Percentiles rank a stretch among this genome's conserved stretches.
These are phyloP conservation scores for Pichia heedii DNA, from an alignment of 805 yeast genomes.

Conservation along the genomic window DNA sequence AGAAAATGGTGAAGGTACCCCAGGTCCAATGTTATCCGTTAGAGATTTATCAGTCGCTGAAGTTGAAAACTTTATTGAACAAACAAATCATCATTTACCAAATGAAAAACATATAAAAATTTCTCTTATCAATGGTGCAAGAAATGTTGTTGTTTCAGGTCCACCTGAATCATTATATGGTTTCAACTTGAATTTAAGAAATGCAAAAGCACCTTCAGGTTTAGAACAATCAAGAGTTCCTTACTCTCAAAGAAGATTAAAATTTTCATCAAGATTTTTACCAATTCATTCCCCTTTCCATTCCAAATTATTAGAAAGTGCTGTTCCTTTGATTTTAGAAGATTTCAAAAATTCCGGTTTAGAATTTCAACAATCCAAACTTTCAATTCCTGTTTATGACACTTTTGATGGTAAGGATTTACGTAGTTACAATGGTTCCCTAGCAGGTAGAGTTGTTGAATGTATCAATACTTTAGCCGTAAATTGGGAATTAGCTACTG, in stretches of 20 bases:
- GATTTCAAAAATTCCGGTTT: constrained; percentile 58
- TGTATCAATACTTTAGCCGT: constrained; percentile 87
- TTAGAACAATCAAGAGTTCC: constrained; percentile 95
- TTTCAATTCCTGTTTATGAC: constrained; percentile 84
- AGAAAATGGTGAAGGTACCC: constrained; percentile 91
- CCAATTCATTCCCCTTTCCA: constrained; percentile 98
- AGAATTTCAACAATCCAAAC: constrained; percentile 42
- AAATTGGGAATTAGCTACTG: constrained; percentile 88
- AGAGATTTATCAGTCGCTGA: constrained; percentile 78
- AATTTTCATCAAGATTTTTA: constrained; percentile 86
- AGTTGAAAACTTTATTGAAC: constrained; percentile 69
- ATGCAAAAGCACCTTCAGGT: constrained; percentile 90
- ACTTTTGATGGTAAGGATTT: constrained; percentile 80
- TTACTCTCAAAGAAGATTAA: constrained; percentile 84
- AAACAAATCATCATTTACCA: constrained; percentile 91
- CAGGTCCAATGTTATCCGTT: constrained; percentile 95
- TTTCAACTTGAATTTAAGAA: constrained; percentile 82
- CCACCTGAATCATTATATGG: constrained; percentile 98
- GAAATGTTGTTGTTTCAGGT: constrained; percentile 92
- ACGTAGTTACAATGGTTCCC: constrained; percentile 42
- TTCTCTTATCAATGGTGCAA: constrained; percentile 90
- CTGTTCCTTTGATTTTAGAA: constrained; percentile 53
- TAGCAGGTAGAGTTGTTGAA: constrained; percentile 62
- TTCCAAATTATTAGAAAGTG: constrained; percentile 71
- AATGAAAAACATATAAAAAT: constrained; percentile 81